phyloP scores from a whole-genome alignment of 1,139 yeast species.

The Yamadazyma atmosphaerica region DNA sequence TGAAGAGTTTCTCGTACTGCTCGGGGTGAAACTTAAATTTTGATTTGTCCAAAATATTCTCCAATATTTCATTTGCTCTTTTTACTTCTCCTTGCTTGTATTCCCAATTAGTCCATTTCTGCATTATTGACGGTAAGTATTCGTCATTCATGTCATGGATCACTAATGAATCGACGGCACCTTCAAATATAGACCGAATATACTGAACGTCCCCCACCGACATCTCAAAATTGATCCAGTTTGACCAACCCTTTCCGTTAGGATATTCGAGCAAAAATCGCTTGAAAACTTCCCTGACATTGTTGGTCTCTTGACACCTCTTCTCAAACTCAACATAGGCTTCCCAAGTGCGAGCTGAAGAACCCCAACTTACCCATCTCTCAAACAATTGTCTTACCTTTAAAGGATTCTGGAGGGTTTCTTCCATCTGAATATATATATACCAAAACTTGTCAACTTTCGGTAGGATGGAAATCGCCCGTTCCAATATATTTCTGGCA shows the following conservation, averaged over 20 bases:
- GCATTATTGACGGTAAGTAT: conserved; percentile 28
- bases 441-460: conserved; percentile 86
- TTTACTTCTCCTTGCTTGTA: conserved; percentile 59
- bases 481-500: conserved; percentile 80
- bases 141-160: conserved; percentile 22
- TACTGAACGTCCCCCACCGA: conserved; percentile 12
- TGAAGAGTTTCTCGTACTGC: conserved; percentile 41
- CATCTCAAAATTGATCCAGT: conserved; percentile 40
- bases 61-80: conserved; percentile 64
- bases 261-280: conserved; percentile 59
- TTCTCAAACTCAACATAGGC: conserved; percentile 73
- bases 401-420: conserved; percentile 62
- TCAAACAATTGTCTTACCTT: conserved; percentile 70
- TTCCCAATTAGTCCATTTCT: conserved; percentile 76
- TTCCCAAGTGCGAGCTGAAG: conserved; percentile 67
- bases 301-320: conserved; percentile 59
- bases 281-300: conserved; percentile 58
- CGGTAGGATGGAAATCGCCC: conserved; percentile 77
- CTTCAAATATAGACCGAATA: conserved; percentile 64
- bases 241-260: conserved; percentile 58
- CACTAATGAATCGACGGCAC: conserved; percentile 59
- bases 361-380: conserved; percentile 81
- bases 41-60: conserved; percentile 42
- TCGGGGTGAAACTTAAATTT: conserved; percentile 38
- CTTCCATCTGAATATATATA: conserved; percentile 79